Base-by-base conservation (phyloP, 768 basidiomycete genomes). In the Lepiota venenata region DNA sequence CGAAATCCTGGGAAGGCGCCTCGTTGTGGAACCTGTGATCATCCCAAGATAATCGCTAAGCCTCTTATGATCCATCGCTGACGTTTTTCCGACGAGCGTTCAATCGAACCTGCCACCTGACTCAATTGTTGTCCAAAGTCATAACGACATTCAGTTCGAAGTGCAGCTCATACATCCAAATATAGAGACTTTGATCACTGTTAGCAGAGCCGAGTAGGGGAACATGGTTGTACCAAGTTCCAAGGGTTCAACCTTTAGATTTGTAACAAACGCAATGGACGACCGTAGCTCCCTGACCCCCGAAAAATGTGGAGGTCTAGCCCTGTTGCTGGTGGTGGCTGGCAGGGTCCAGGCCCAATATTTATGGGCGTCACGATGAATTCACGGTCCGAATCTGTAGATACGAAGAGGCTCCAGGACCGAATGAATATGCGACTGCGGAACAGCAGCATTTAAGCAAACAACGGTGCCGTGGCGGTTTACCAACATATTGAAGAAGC, bases 391-490 rank as follows among this genome's bases (percentile, higher is more conserved):
- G 49, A 40, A 41, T 29, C 39, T 18, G 15, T 47, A 11, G 52
- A 22, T n/a, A 21, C 27, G 25, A 29, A 32, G 16, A 18, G 22
- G 10, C 40, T 44, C 15, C 50, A 50, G 39, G 50, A 37, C n/a
- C 41, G 37, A 47, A 47, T 39, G n/a, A 47, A 54, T 47, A 40
- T 40, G 6, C 12, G 36, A 40, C 38, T 47, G 32, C 40, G 49
- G 32, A 41, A 42, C 38, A 32, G 29, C 25, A n/a, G 15, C 21
- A 39, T 22, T 40, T 22, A 29, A 38, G 42, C 22, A 18, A 47
- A 47, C 29, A 36, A 40, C 45, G 52, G 44, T 40, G 40, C 21
- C 52, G 45, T 39, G 29, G 36, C 27, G 18, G 21, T 16, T 27
- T 46, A 15, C 43, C 43, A 46, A 10, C 18, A 40, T 41, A 36